Evolutionary conservation across 495 filamentous ascomycete species (phyloP), one percentile per base, ranked within the genome.

Genomic region (Aspergillus avenaceus): DNA sequence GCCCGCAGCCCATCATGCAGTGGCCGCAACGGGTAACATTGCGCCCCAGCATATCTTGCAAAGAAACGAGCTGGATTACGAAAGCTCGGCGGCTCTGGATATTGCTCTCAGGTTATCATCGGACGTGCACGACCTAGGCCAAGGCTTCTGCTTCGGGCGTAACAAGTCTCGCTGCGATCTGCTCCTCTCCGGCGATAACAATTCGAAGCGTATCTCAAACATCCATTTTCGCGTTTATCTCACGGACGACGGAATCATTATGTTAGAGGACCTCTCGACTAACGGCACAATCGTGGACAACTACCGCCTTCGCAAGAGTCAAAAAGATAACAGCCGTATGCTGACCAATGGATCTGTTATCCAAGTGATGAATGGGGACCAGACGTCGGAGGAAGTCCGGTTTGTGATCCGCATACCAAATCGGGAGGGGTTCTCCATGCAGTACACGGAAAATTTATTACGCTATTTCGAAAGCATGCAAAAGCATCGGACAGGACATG

Each of bases 241-340:
- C 44, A 97, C 89, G 47, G 68, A 80, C 3, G 78, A 86, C 40
- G 87, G 82, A 9, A 82, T 86, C 36, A 72, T 97, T 55, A 95
- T 98, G 91, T 67, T 97, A 4, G 83, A 95, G 63, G 93, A 98
- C 54, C 77, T 79, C 45, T 97, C 93, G 0, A 95, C 90, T 0
- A 97, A 96, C 54, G 93, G 93, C 19, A 97, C 95, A 6, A 65
- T 88, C 28, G 90, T 98, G 41, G 91, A 95, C 64, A 71, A 79
- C 19, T 66, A 66, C 19, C 72, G 82, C 14, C 75, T 96, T 1
- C 75, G 66, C 48, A 80, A 80, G 55, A 68, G 55, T 18, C 58
- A 71, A 19, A 64, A 68, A 23, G 62, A 72, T 1, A 69, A 72
- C 45, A 81, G 72, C 13, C 75, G 84, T 23, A 90, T 89, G 64